A percentile compares a stretch with the other conserved stretches of the same genome.
phyloP scores from a whole-genome alignment of 371 early-diverging fungal species.

The Mortierella sp. region DNA sequence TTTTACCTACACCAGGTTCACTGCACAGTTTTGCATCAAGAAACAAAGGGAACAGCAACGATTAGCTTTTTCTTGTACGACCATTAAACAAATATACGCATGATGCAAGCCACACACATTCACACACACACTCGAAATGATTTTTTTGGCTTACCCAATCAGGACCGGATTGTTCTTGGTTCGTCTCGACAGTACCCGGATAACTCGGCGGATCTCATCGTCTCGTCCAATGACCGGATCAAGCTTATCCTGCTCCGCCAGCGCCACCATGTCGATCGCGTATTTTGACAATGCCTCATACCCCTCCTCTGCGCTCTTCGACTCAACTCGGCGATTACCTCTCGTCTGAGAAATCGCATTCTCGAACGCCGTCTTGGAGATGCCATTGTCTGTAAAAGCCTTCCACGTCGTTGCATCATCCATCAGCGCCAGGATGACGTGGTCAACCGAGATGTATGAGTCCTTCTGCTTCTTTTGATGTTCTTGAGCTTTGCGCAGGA shows the following conservation, averaged over 20 bases:
- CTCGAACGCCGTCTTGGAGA: slow-evolving; percentile 79
- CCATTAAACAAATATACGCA: no score
- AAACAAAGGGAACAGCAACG: slow-evolving; percentile 78
- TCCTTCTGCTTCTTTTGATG: slow-evolving; percentile 87
- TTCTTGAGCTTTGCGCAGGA: slow-evolving; percentile 79
- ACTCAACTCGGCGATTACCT: slow-evolving; percentile 87
- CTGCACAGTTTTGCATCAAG: slow-evolving; percentile 57
- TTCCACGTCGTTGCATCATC: slow-evolving; percentile 73
- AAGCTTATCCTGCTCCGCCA: slow-evolving; percentile 80
- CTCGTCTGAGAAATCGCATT: slow-evolving; percentile 84
- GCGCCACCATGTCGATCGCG: slow-evolving; percentile 88
- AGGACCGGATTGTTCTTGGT: slow-evolving; percentile 97
- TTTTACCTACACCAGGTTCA: slow-evolving; percentile 96
- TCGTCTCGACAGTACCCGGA: slow-evolving; percentile 82
- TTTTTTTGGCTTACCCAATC: slow-evolving; percentile 80
- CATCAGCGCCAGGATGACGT: slow-evolving; percentile 83
- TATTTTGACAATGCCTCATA: slow-evolving; percentile 91
- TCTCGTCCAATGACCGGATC: slow-evolving; percentile 93
- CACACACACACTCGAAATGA: no score
- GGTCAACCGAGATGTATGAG: slow-evolving; percentile 89
- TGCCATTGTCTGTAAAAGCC: slow-evolving; percentile 76
- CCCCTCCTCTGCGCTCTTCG: slow-evolving; percentile 87
- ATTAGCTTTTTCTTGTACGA: not conserved
- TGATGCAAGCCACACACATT: no score
- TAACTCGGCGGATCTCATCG: slow-evolving; percentile 84